Conservation (phyloP, 2,329 filamentous ascomycete species). For the Curvularia sp. region DNA sequence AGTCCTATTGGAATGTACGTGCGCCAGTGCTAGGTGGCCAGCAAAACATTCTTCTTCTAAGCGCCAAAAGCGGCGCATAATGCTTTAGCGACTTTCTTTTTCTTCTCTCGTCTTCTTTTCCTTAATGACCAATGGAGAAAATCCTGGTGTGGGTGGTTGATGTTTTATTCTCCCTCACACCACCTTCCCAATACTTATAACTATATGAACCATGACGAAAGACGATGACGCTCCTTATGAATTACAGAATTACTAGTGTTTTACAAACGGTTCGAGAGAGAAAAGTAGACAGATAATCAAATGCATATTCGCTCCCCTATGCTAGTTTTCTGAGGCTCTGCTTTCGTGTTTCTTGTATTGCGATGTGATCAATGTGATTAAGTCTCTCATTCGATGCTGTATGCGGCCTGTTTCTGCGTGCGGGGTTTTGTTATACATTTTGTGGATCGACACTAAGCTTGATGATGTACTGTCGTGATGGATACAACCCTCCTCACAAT, state of each 20-base stretch:
- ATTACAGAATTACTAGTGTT: background rate
- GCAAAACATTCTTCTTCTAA: too few species aligned
- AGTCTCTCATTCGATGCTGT: background rate
- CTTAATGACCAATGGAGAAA: too few species aligned
- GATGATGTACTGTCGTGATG: rapidly evolving
- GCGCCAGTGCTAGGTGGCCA: slow-evolving; percentile 28
- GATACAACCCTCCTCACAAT: too few species aligned
- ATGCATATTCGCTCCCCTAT: background rate
- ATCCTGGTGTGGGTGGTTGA: background rate
- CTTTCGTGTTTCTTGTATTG: background rate
- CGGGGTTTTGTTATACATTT: background rate
- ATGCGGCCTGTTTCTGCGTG: background rate
- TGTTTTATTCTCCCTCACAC: background rate
- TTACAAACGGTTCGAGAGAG: background rate
- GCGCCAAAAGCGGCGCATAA: too few species aligned
- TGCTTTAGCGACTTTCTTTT: too few species aligned
- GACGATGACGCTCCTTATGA: background rate
- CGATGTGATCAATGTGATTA: background rate
- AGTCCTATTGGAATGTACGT: slow-evolving; percentile 51
- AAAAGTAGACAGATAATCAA: background rate
- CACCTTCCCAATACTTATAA: background rate
- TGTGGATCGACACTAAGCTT: background rate
- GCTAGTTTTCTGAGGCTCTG: background rate
- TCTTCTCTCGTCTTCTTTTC: too few species aligned
- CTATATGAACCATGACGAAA: background rate